phyloP scores from a whole-genome alignment of 805 yeast genomes.

The Wickerhamomyces strasburgensis region DNA sequence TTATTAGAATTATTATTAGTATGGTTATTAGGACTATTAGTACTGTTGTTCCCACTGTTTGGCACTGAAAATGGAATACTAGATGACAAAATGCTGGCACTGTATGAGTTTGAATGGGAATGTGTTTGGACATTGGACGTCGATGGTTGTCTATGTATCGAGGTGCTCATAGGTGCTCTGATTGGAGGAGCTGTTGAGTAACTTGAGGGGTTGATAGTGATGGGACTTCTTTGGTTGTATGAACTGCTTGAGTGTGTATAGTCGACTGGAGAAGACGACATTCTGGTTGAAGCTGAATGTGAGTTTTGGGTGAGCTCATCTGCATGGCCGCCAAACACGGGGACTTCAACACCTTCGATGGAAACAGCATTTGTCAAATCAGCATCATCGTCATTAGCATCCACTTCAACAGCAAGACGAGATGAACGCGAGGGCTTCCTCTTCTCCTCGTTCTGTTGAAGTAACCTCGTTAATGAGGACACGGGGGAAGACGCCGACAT shows the following conservation, averaged over 20 bases:
- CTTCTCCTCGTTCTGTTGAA: constrained; percentile 20
- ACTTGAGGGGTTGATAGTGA: constrained; percentile 16
- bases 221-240: constrained; percentile 23
- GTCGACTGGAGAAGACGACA: constrained; percentile 5
- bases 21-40: constrained; percentile 35
- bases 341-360: constrained; percentile 27
- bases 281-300: constrained; percentile 1
- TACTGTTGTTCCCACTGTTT: constrained; percentile 11
- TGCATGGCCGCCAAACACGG: constrained; percentile 1
- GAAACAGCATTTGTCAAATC: constrained; percentile 23
- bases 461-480: constrained; percentile 25
- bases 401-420: neutral
- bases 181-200: constrained; percentile 26
- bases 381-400: constrained; percentile 9
- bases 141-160: constrained; percentile 26
- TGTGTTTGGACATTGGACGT: constrained; percentile 10
- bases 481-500: constrained; percentile 20
- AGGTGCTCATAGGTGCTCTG: constrained; percentile 25
- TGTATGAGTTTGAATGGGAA: constrained; percentile 10
- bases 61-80: constrained; percentile 25
- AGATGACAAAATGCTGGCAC: constrained; percentile 15
- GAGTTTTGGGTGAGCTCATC: neutral
- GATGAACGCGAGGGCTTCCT: neutral
- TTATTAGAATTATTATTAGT: constrained; percentile 31
- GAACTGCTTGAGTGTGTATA: constrained; percentile 8